A percentile compares a stretch with the other conserved stretches of the same genome.
phyloP scores from a whole-genome alignment of 805 yeast species.

The Saccharomycopsis malanga region DNA sequence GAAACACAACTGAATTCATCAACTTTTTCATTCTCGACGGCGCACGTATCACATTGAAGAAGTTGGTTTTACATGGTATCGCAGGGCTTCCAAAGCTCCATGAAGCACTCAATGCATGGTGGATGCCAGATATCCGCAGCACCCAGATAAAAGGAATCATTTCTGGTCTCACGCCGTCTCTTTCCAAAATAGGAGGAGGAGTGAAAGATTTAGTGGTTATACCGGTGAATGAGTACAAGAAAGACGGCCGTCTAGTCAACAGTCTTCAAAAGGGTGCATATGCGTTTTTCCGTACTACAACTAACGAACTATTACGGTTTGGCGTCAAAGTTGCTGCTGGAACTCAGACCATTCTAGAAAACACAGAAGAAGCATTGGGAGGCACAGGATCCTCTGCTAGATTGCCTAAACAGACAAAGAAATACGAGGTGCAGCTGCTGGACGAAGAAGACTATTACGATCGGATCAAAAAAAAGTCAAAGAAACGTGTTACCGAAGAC shows the following conservation, averaged over 20 bases:
- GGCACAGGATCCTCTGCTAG: constrained; percentile 60
- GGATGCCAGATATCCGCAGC: constrained; percentile 85
- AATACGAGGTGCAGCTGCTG: constrained; percentile 1
- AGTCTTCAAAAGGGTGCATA: constrained; percentile 70
- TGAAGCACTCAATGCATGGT: constrained; percentile 49
- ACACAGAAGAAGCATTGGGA: constrained; percentile 71
- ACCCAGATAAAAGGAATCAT: constrained; percentile 76
- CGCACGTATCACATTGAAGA: constrained; percentile 59
- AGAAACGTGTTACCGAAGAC: constrained; percentile 6
- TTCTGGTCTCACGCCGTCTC: constrained; percentile 78
- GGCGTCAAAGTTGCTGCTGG: constrained; percentile 87
- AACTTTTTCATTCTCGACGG: constrained; percentile 87
- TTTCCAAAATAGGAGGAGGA: constrained; percentile 73
- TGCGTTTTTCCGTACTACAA: constrained; percentile 67
- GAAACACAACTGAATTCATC: constrained; percentile 79
- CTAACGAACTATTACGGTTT: constrained; percentile 70
- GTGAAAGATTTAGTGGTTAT: constrained; percentile 64
- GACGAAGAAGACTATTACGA: constrained; percentile 7
- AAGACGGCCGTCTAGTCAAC: constrained; percentile 62
- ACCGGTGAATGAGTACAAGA: constrained; percentile 67
- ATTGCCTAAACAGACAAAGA: constrained; percentile 22
- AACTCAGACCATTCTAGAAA: constrained; percentile 73
- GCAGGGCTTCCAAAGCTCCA: constrained; percentile 64
- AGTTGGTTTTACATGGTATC: constrained; percentile 63
- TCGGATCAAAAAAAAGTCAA: constrained; percentile 13